A percentile compares a stretch with the other conserved stretches of the same genome.
Conservation (phyloP, 2,329 filamentous ascomycete species). For the Purpureocillium takamizusanense region DNA sequence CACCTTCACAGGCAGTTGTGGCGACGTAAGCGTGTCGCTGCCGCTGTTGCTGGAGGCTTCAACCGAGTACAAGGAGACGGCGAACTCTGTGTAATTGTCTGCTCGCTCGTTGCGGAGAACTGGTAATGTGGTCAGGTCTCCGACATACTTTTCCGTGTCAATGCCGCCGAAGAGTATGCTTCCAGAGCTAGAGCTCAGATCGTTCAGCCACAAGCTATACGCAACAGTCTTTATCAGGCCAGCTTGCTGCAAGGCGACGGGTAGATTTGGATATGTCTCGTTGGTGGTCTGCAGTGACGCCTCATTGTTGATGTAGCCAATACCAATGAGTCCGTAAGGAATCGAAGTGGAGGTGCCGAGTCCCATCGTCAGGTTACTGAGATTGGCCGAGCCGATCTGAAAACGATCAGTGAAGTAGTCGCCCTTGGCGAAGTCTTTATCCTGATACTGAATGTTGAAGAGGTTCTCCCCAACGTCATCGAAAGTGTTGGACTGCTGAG, state of each 20-base stretch:
- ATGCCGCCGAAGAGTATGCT: slow-evolving; percentile 75
- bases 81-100: slow-evolving; percentile 34
- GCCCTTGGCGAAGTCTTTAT: slow-evolving; percentile 45
- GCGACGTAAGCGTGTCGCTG: slow-evolving; percentile 34
- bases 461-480: slow-evolving; percentile 27
- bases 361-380: slow-evolving; percentile 52
- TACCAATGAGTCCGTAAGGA: slow-evolving; percentile 47
- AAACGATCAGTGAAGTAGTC: slow-evolving; percentile 52
- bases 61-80: slow-evolving; percentile 38
- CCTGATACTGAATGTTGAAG: slow-evolving; percentile 54
- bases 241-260: slow-evolving; percentile 53
- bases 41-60: slow-evolving; percentile 39
- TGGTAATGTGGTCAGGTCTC: slow-evolving; percentile 51
- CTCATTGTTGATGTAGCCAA: slow-evolving; percentile 50
- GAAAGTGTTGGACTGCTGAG: slow-evolving; percentile 36
- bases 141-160: slow-evolving; percentile 64
- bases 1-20: slow-evolving; percentile 41
- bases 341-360: slow-evolving; percentile 45
- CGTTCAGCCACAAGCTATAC: slow-evolving; percentile 63
- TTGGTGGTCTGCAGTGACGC: slow-evolving; percentile 24
- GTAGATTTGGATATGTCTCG: slow-evolving; percentile 46
- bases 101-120: slow-evolving; percentile 36
- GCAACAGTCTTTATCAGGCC: slow-evolving; percentile 57
- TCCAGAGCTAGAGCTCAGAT: slow-evolving; percentile 51
- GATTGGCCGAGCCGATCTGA: slow-evolving; percentile 37